Conservation (phyloP, 2,329 filamentous ascomycete genomes). For the Ceratocystis colombiana region DNA sequence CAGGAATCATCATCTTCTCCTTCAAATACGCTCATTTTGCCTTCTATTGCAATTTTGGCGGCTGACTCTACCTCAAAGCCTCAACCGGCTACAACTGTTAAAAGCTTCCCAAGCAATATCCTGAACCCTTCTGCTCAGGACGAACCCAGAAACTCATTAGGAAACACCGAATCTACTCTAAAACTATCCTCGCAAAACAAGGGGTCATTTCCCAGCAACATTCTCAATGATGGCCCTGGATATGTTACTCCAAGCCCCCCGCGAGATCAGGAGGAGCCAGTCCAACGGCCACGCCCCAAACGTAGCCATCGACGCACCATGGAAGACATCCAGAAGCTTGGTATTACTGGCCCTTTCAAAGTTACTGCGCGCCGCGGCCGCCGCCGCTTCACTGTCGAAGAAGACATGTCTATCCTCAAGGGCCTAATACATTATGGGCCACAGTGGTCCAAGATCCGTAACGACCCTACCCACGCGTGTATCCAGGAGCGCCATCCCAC, state of each 20-base stretch:
- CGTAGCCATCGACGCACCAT: constrained; percentile 47
- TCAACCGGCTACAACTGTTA: background rate
- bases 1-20: background rate
- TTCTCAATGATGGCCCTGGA: constrained; percentile 29
- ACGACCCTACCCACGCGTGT: constrained; percentile 49
- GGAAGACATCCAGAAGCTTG: constrained; percentile 47
- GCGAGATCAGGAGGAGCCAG: constrained; percentile 32
- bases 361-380: constrained; percentile 51
- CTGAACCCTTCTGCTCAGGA: constrained; percentile 24
- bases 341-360: constrained; percentile 53
- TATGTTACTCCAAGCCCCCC: constrained; percentile 26
- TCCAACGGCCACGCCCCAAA: constrained; percentile 38
- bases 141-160: background rate
- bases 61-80: background rate
- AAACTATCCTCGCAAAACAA: constrained; percentile 14
- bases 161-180: constrained; percentile 8
- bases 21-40: constrained; percentile 2
- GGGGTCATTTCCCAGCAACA: constrained; percentile 20
- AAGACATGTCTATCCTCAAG: constrained; percentile 52
- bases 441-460: constrained; percentile 56
- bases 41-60: background rate
- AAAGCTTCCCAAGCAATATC: constrained; percentile 14
- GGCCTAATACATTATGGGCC: constrained; percentile 52
- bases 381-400: constrained; percentile 51
- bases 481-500: constrained; percentile 48